Evolutionary conservation across 805 yeast genomes (phyloP), one percentile per base, ranked within the genome.

Genomic region (Wickerhamiella parazyma): DNA sequence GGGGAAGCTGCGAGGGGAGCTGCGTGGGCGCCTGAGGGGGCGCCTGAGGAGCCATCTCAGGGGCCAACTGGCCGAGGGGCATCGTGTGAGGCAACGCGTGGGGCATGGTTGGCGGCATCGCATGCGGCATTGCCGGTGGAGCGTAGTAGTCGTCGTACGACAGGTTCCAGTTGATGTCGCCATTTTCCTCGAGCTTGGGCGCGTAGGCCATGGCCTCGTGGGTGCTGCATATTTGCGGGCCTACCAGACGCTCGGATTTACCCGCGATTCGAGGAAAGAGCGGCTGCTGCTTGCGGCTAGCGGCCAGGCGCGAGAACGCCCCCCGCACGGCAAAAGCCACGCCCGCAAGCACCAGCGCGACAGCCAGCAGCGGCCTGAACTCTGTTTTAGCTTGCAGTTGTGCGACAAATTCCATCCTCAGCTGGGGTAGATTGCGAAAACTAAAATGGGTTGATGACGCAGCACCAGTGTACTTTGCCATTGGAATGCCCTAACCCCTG

Each of bases 211-310:
- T 10, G 12, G 16, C 11, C 18, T 18, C 26, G 17, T 11, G n/a
- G 24, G 38, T 35, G n/a, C 25, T 18, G n/a, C 42, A 39, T n/a
- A 10, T 21, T n/a, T 31, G 21, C 12, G 42, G 19, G n/a, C 42
- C 42, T 17, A 28, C 19, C n/a, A 39, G 36, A 21, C 8, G 16
- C 31, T 28, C 16, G 14, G 14, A 11, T 4, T 12, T 11, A 7
- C n/a, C 7, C 16, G 16, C 14, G 3, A 28, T n/a, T 10, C 3
- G 5, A 4, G 31, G 31, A 16, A 28, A 28, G 12, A 28, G 31
- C 16, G 31, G 31, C 31, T 28, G 12, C n/a, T 28, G 31, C 31
- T 28, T 11, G 14, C n/a, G 10, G 31, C 14, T 6, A 3, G 16
- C 31, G 16, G 7, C 10, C 16, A 28, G 8, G 4, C 31, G 31